Evolutionary conservation across 2,329 filamentous ascomycete species (phyloP), one percentile per base, ranked within the genome.

Genomic region (Cercospora janseana): DNA sequence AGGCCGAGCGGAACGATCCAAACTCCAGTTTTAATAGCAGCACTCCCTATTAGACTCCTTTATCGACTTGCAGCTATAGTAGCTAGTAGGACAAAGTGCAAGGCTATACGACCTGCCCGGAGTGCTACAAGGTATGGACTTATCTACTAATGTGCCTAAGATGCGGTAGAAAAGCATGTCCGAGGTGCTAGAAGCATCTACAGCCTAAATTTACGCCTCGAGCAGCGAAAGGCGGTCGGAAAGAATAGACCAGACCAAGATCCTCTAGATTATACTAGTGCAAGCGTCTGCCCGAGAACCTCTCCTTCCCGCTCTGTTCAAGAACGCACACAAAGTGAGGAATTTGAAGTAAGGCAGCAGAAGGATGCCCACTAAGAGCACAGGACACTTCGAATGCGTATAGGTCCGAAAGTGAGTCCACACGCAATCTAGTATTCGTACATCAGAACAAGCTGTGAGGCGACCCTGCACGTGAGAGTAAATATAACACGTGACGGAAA

Each of bases 61-160:
- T 18, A 35, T 35, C 35, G 23, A 44, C 32, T 15, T 54, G 48
- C 31, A 15, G 15, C 32, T 48, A 55, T 28, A 10, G 37, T 16
- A 48, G 54, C 28, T 57, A 48, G 54, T 57, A 44, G 54, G 6
- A 26, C 8, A 57, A 57, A 44, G 52, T 57, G 20, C 35, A 55
- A 24, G 54, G 52, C 16, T 48, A 52, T 31, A 31, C 32, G 9
- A 18, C 54, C 7, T 57, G 52, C 28, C 44, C 52, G 3, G 31
- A 46, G 44, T 57, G 52, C 37, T 7, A 42, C 34, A 44, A 57
- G 6, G 28, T 45, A 13, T 57, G 43, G 52, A 52, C 48, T 12
- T 55, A 57, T 49, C 26, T 57, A 12, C 48, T 57, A 9, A 13
- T 42, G 21, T 55, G 52, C 37, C 54, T 48, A 16, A 28, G 45